These are phyloP conservation scores for Cladosporium sp. DNA, from an alignment of 2,329 filamentous ascomycete genomes.

Conservation along the genomic window DNA sequence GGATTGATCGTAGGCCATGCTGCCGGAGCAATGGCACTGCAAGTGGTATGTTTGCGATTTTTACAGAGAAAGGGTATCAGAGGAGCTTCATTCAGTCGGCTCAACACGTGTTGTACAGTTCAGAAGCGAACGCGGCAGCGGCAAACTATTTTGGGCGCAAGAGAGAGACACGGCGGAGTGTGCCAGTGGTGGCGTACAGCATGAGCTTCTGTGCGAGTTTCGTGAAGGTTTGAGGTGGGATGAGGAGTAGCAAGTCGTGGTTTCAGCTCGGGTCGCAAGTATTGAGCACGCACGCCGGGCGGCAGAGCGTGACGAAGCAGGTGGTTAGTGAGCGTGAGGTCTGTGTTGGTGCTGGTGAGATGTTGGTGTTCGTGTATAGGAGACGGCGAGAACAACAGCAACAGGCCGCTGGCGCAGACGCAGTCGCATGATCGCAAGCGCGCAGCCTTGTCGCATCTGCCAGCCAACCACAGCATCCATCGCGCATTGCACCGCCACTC, in stretches of 20 bases:
- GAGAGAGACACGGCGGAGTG: no score
- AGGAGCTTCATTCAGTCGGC: not conserved
- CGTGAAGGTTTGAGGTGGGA: not conserved
- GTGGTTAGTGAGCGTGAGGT: not conserved
- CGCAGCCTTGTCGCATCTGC: not conserved
- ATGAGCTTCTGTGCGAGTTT: not conserved
- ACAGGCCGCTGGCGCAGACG: not conserved
- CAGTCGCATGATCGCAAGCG: not conserved
- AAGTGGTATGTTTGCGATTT: not conserved
- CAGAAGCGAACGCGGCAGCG: no score
- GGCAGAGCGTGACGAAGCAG: not conserved
- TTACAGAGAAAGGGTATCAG: not conserved
- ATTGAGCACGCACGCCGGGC: no score
- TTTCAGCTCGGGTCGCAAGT: not conserved
- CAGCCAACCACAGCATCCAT: not conserved
- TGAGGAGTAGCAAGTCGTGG: not conserved
- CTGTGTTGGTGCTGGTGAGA: not conserved
- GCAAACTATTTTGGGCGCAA: no score
- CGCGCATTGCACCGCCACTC: not conserved
- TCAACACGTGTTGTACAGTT: not conserved
- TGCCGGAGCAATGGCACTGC: not conserved
- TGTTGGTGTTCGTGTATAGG: not conserved
- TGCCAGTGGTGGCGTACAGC: not conserved
- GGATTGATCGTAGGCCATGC: conserved; percentile 25
- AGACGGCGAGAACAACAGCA: no score